phyloP scores from a whole-genome alignment of 108 stramenopile genomes.

The Skeletonema grethae region DNA sequence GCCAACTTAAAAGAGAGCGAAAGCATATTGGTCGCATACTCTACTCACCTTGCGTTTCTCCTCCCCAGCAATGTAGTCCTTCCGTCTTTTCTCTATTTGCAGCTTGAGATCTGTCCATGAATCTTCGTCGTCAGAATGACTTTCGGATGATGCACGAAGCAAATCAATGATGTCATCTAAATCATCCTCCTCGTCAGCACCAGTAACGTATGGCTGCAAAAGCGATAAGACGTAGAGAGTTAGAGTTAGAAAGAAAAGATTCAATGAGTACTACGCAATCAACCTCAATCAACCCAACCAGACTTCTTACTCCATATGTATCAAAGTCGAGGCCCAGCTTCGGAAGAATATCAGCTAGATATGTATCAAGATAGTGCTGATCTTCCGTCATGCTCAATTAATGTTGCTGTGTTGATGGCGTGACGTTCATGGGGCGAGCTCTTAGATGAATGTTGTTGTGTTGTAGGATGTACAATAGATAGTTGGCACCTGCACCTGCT shows the following conservation, averaged over 20 bases:
- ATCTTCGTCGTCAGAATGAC: slow-evolving; percentile 58
- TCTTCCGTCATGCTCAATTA: slow-evolving; percentile 30
- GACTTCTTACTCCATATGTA: slow-evolving; percentile 52
- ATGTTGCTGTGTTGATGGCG: too few species aligned
- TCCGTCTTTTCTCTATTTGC: slow-evolving; percentile 44
- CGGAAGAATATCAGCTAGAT: slow-evolving; percentile 60
- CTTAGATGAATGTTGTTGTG: too few species aligned
- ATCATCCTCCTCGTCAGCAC: slow-evolving; percentile 44
- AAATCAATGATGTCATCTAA: slow-evolving; percentile 68
- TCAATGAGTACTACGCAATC: not conserved
- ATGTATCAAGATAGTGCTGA: slow-evolving; percentile 46
- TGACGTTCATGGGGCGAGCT: too few species aligned
- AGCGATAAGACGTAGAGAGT: not conserved
- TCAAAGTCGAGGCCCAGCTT: slow-evolving; percentile 74
- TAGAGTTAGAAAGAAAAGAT: slow-evolving; percentile 5
- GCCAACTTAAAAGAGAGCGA: too few species aligned
- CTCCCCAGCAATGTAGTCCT: slow-evolving; percentile 28
- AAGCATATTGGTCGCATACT: too few species aligned
- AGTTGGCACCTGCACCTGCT: too few species aligned
- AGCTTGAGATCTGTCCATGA: slow-evolving; percentile 58
- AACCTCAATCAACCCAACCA: too few species aligned
- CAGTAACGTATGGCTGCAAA: slow-evolving; percentile 25
- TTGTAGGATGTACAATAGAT: too few species aligned
- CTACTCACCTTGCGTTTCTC: slow-evolving; percentile 12
- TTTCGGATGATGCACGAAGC: slow-evolving; percentile 69